phyloP scores from a whole-genome alignment of 176 grass and related monocot species.

The Cocos nucifera region DNA sequence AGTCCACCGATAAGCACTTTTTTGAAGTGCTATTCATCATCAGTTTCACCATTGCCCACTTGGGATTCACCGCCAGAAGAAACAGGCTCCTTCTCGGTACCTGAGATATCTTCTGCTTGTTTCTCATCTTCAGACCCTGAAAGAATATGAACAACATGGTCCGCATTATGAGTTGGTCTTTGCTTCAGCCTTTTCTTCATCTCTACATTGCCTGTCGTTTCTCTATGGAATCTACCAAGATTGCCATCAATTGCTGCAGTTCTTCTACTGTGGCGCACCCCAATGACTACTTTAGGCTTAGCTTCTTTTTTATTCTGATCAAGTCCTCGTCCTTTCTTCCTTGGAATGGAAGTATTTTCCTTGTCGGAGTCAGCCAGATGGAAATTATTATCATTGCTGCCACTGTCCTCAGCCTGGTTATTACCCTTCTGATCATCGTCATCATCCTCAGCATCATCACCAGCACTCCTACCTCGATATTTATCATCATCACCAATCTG shows the following conservation, averaged over 20 bases:
- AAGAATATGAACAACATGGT: constrained; percentile 10
- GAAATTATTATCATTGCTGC: constrained; percentile 5
- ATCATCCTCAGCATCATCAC: constrained; percentile 25
- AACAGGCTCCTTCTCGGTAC: neutral
- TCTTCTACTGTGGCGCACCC: constrained; percentile 42
- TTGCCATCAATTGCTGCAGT: constrained; percentile 22
- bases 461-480: constrained; percentile 19
- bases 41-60: constrained; percentile 10
- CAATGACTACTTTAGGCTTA: constrained; percentile 14
- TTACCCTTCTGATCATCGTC: constrained; percentile 3
- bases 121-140: constrained; percentile 29
- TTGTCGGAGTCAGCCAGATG: constrained; percentile 16
- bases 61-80: constrained; percentile 14
- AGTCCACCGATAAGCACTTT: neutral
- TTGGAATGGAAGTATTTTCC: constrained; percentile 11
- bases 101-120: neutral
- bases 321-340: constrained; percentile 18
- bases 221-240: constrained; percentile 2
- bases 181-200: constrained; percentile 46
- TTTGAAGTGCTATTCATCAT: neutral
- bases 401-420: too few species aligned
- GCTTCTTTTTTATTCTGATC: constrained; percentile 9
- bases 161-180: constrained; percentile 35
- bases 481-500: constrained; percentile 13
- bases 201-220: constrained; percentile 32